Conservation (phyloP, 192 early-diverging fungal genomes). For the Coemansia sp. region DNA sequence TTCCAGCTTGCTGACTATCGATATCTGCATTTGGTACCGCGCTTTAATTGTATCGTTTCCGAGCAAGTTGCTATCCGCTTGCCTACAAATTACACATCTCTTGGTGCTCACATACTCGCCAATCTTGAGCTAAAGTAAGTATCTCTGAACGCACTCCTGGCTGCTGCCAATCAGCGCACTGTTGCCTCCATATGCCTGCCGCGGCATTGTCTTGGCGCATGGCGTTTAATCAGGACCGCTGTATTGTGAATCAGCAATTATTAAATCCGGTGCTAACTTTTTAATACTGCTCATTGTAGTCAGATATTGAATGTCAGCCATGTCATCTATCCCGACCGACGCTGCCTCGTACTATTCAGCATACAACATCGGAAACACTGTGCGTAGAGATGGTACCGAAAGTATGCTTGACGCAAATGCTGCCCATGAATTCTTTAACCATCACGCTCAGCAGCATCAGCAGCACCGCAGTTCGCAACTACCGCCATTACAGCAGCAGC, state of each 20-base stretch:
- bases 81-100: no score
- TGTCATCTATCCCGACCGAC: conserved; percentile 41
- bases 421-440: conserved; percentile 37
- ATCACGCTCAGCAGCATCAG: conserved; percentile 20
- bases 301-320: conserved; percentile 41
- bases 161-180: not conserved
- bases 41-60: no score
- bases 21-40: conserved; percentile 2
- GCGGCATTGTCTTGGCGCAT: conserved; percentile 2
- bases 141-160: not conserved
- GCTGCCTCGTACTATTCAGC: conserved; percentile 40
- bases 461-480: conserved; percentile 21
- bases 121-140: no score
- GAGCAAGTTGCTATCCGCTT: no score
- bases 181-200: not conserved
- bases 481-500: conserved; percentile 7
- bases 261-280: conserved; percentile 7
- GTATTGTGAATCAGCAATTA: conserved; percentile 4
- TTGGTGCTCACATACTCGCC: no score
- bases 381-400: conserved; percentile 27
- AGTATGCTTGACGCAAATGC: conserved; percentile 13
- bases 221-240: conserved; percentile 1
- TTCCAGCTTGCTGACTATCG: not conserved
- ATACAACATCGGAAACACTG: conserved; percentile 26
- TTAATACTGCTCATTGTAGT: conserved; percentile 21